phyloP scores from a whole-genome alignment of 345 rosid species.

The Hibiscus trionum region DNA sequence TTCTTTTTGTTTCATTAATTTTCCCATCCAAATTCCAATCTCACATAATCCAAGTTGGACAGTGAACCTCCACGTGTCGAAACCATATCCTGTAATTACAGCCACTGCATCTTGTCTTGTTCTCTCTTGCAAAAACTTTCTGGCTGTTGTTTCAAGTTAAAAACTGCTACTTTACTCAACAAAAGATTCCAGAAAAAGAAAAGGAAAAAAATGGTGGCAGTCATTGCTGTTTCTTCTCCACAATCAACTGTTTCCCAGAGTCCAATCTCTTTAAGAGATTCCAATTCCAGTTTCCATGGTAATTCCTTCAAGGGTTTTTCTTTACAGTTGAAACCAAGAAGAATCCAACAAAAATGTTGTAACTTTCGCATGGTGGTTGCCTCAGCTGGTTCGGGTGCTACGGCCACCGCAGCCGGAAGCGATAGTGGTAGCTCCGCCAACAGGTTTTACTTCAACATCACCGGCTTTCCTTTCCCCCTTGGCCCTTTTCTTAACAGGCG shows the following conservation, averaged over 20 bases:
- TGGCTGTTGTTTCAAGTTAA: background rate
- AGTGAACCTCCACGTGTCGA: slow-evolving; percentile 24
- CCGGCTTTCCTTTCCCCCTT: slow-evolving; percentile 95
- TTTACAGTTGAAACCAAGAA: slow-evolving; percentile 33
- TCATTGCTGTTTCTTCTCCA: slow-evolving; percentile 50
- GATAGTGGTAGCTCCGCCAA: slow-evolving; percentile 10
- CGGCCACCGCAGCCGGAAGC: slow-evolving; percentile 17
- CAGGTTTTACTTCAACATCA: slow-evolving; percentile 74
- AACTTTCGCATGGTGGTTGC: slow-evolving; percentile 38
- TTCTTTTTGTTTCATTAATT: too few species aligned
- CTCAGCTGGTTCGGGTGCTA: slow-evolving; percentile 41
- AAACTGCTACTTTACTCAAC: background rate
- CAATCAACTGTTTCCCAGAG: slow-evolving; percentile 37
- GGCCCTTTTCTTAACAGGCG: slow-evolving; percentile 91
- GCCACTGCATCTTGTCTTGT: background rate
- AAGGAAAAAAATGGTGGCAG: slow-evolving; percentile 32
- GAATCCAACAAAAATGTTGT: slow-evolving; percentile 22
- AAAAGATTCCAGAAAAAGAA: background rate
- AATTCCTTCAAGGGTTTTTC: slow-evolving; percentile 22
- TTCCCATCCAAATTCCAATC: too few species aligned
- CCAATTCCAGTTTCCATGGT: slow-evolving; percentile 33
- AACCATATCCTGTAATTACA: background rate
- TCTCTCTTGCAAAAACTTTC: background rate
- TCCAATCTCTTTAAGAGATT: slow-evolving; percentile 29
- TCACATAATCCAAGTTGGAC: too few species aligned